These are phyloP conservation scores for Talaromyces sp. DNA, from an alignment of 2,329 filamentous ascomycete species.

Conservation along the genomic window DNA sequence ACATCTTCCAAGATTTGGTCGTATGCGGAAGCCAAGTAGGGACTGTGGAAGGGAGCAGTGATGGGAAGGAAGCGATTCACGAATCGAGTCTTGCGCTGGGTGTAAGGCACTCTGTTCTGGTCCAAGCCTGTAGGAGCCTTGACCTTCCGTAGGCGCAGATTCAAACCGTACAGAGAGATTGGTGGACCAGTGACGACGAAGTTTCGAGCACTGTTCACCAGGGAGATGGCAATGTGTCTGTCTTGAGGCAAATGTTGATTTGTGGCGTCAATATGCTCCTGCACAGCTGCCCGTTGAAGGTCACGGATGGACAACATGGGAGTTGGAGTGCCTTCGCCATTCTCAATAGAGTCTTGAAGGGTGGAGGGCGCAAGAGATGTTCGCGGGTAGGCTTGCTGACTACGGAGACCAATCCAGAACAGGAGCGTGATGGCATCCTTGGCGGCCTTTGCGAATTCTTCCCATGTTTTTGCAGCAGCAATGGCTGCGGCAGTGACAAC, in stretches of 20 bases:
- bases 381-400: conserved; percentile 93
- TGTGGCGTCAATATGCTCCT: conserved; percentile 94
- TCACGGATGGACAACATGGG: conserved; percentile 98
- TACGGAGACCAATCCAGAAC: conserved; percentile 97
- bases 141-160: conserved; percentile 89
- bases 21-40: conserved; percentile 79
- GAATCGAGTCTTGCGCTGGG: conserved; percentile 92
- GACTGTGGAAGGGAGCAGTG: conserved; percentile 96
- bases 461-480: conserved; percentile 87
- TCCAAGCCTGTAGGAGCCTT: conserved; percentile 97
- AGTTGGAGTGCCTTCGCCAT: conserved; percentile 91
- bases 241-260: conserved; percentile 93
- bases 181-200: conserved; percentile 95
- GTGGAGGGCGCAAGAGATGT: conserved; percentile 89
- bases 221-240: conserved; percentile 88
- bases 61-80: conserved; percentile 96
- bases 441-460: conserved; percentile 77
- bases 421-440: conserved; percentile 82
- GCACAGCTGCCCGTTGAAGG: conserved; percentile 78
- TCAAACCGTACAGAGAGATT: conserved; percentile 92
- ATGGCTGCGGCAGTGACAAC: conserved; percentile 90
- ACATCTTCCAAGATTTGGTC: conserved; percentile 82
- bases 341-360: conserved; percentile 86
- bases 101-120: conserved; percentile 90
- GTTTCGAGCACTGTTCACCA: conserved; percentile 95